Conservation (phyloP, 768 basidiomycete genomes). For the Boletus edulis region DNA sequence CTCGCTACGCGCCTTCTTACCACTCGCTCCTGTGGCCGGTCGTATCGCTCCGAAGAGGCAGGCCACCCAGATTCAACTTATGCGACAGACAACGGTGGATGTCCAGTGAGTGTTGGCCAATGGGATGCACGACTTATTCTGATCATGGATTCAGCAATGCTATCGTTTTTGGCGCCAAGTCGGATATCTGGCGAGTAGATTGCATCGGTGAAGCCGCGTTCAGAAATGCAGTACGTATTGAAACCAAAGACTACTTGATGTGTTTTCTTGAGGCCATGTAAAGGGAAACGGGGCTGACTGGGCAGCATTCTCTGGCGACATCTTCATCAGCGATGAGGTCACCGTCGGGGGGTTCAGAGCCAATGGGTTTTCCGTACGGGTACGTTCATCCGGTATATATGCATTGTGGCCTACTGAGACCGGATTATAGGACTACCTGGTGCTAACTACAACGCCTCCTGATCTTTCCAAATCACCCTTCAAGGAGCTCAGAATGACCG, state of each 20-base stretch:
- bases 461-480: constrained; percentile 56
- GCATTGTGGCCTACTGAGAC: neutral
- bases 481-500: constrained; percentile 53
- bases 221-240: constrained; percentile 46
- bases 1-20: constrained; percentile 60
- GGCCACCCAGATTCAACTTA: constrained; percentile 54
- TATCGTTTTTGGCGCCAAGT: constrained; percentile 49
- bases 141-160: constrained; percentile 39
- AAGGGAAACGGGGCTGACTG: constrained; percentile 66
- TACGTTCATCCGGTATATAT: constrained; percentile 26
- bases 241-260: neutral
- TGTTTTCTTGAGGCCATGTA: constrained; percentile 3
- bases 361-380: constrained; percentile 62
- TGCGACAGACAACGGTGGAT: constrained; percentile 69
- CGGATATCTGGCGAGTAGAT: constrained; percentile 69
- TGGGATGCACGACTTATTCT: neutral
- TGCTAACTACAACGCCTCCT: constrained; percentile 58
- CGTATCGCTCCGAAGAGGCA: constrained; percentile 28
- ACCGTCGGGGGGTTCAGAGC: constrained; percentile 64
- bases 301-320: constrained; percentile 62
- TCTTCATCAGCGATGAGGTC: constrained; percentile 46
- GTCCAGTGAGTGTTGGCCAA: constrained; percentile 38
- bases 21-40: constrained; percentile 48
- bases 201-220: constrained; percentile 65
- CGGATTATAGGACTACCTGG: constrained; percentile 58